Evolutionary conservation across 2,329 filamentous ascomycete species (phyloP).

Genomic region (Aspergillus melleus): DNA sequence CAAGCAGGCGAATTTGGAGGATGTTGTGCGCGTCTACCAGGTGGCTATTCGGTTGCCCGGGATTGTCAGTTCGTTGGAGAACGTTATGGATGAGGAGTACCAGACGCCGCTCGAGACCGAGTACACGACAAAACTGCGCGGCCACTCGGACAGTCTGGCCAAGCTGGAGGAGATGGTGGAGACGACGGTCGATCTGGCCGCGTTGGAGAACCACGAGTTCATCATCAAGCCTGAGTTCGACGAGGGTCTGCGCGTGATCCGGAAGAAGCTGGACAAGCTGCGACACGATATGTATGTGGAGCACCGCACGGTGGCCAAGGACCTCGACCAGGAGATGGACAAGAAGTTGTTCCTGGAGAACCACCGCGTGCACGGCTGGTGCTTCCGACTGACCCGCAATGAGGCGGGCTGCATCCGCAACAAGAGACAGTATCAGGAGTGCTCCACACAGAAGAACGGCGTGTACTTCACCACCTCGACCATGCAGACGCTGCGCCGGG

Average conservation of each 20-base stretch:
- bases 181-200: constrained; percentile 93
- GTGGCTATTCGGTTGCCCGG: constrained; percentile 88
- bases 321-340: constrained; percentile 88
- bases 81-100: constrained; percentile 93
- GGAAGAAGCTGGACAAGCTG: constrained; percentile 84
- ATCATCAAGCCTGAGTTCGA: constrained; percentile 99
- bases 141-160: constrained; percentile 73
- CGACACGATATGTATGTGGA: constrained; percentile 80
- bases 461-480: constrained; percentile 93
- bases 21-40: constrained; percentile 94
- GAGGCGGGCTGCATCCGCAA: constrained; percentile 93
- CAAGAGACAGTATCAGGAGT: constrained; percentile 86
- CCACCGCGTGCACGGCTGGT: constrained; percentile 94
- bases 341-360: constrained; percentile 99
- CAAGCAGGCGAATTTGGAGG: constrained; percentile 85
- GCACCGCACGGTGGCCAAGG: constrained; percentile 71
- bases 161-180: constrained; percentile 98
- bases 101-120: constrained; percentile 80
- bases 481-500: constrained; percentile 76
- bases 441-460: constrained; percentile 97
- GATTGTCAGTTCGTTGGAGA: constrained; percentile 84
- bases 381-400: constrained; percentile 85
- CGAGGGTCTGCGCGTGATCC: constrained; percentile 80
- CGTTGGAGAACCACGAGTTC: constrained; percentile 94
- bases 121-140: constrained; percentile 80